phyloP scores from a whole-genome alignment of 106 monocot species.

The Ottelia alismoides region DNA sequence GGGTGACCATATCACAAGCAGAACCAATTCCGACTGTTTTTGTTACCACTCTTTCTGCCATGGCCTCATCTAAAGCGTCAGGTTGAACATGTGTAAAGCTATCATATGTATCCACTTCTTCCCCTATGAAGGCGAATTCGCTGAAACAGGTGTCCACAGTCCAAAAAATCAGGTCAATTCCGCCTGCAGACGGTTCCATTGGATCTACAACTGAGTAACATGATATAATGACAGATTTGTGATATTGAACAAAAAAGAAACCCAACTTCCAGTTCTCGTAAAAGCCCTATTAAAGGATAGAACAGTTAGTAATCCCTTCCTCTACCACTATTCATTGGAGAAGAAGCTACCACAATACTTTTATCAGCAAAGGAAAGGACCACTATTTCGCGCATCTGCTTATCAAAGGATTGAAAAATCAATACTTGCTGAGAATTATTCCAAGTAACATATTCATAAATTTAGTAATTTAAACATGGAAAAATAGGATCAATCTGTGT shows the following conservation, averaged over 20 bases:
- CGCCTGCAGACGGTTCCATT: constrained; percentile 35
- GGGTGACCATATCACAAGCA: constrained; percentile 55
- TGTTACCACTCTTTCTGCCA: constrained; percentile 27
- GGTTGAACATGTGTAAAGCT: constrained; percentile 28
- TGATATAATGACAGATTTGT: constrained; percentile 68
- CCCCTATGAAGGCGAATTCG: constrained; percentile 50
- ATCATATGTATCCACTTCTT: constrained; percentile 53
- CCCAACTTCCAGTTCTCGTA: constrained; percentile 57
- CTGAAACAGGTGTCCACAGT: constrained; percentile 53
- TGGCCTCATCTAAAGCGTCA: constrained; percentile 8
- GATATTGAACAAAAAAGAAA: constrained; percentile 71
- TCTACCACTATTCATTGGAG: background rate
- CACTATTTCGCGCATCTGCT: too few relatives aligned
- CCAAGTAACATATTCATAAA: background rate
- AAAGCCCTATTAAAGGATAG: constrained; percentile 59
- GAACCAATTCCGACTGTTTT: constrained; percentile 62
- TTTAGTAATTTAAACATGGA: constrained; percentile 1
- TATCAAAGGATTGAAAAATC: too few relatives aligned
- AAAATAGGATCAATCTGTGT: too few relatives aligned
- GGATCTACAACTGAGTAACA: constrained; percentile 59
- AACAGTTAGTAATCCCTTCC: background rate
- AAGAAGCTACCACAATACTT: background rate
- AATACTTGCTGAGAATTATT: too few relatives aligned
- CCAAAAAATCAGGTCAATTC: constrained; percentile 62
- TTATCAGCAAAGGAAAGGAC: background rate